A percentile compares a stretch with the other conserved stretches of the same genome.
phyloP scores from a whole-genome alignment of 495 filamentous ascomycete species.

The Podospora bellae-mahoneyi region DNA sequence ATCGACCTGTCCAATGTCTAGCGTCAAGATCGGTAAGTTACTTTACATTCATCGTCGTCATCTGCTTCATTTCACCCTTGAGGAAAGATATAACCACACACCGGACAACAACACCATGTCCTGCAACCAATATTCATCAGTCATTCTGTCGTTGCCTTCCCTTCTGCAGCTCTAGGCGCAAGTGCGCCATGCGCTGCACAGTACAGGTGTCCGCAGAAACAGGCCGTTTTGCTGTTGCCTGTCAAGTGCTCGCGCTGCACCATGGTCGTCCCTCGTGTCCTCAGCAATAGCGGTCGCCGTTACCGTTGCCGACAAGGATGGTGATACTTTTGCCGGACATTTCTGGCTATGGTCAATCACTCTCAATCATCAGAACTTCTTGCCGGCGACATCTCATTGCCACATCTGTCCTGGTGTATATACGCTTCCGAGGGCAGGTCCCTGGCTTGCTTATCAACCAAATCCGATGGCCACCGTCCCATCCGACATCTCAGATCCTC shows the following conservation, averaged over 20 bases:
- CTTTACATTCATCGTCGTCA: slow-evolving; percentile 4
- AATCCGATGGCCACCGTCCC: slow-evolving; percentile 6
- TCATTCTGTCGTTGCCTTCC: background rate
- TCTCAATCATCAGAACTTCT: no score
- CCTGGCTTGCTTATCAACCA: slow-evolving; percentile 15
- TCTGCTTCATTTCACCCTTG: background rate
- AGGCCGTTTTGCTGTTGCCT: background rate
- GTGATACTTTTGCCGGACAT: background rate
- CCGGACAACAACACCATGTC: no score
- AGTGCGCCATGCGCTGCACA: background rate
- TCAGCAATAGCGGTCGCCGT: background rate
- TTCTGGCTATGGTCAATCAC: background rate
- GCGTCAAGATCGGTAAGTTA: slow-evolving; percentile 1
- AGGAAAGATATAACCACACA: background rate
- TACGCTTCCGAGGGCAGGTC: slow-evolving; percentile 5
- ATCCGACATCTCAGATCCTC: slow-evolving; percentile 10
- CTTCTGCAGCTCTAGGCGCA: background rate
- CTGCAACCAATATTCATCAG: background rate
- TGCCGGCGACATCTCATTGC: background rate
- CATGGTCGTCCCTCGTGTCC: background rate
- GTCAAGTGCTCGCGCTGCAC: background rate
- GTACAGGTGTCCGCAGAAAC: background rate
- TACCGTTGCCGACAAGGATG: background rate
- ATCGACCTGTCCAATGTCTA: slow-evolving; percentile 9
- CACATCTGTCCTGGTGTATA: slow-evolving; percentile 8